Evolutionary conservation across 164 flowering plant species (phyloP).

Genomic region (Sedum album): DNA sequence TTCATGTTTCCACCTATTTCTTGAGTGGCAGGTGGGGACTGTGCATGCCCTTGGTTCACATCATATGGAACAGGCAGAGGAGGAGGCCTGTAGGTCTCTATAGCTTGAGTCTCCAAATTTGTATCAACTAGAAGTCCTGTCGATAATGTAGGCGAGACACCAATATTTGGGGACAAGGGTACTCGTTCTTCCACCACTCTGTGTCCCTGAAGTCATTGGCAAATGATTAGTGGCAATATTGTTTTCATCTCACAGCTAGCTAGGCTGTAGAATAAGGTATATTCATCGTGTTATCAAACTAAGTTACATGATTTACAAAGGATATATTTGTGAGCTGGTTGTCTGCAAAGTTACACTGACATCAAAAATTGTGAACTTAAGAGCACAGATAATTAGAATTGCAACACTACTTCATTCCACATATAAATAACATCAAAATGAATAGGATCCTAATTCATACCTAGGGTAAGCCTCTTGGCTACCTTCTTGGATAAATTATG

Average conservation of each 20-base stretch:
- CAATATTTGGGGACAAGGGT: conserved; percentile 26
- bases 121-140: conserved; percentile 33
- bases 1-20: conserved; percentile 15
- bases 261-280: neutral
- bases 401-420: neutral
- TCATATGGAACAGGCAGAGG: conserved; percentile 34
- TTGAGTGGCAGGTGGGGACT: conserved; percentile 17
- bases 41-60: conserved; percentile 19
- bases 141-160: conserved; percentile 20
- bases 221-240: neutral
- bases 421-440: neutral
- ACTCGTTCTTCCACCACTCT: conserved; percentile 32
- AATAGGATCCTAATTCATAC: neutral
- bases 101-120: conserved; percentile 28
- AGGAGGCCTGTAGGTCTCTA: conserved; percentile 37
- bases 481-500: neutral
- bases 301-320: neutral
- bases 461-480: neutral
- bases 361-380: neutral
- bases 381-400: neutral
- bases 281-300: neutral
- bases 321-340: neutral
- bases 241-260: neutral
- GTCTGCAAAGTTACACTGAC: neutral
- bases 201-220: conserved; percentile 19